phyloP scores from a whole-genome alignment of 352 stramenopile genomes.

The Phytopythium mirpurense region DNA sequence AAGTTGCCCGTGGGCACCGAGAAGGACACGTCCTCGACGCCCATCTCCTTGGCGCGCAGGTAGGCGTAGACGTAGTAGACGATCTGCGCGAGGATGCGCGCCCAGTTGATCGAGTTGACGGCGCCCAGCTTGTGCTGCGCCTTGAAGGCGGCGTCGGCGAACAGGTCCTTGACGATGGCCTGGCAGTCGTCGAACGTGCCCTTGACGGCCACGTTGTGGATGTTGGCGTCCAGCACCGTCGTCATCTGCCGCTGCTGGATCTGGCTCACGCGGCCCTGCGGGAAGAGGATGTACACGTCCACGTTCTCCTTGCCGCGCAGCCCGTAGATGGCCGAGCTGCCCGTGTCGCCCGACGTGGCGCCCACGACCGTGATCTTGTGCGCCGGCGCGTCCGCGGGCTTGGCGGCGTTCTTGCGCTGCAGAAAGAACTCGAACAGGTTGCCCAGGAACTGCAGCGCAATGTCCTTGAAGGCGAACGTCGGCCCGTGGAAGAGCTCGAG shows the following conservation, averaged over 20 bases:
- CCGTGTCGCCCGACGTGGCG: constrained; percentile 98
- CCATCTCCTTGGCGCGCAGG: constrained; percentile 80
- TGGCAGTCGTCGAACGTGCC: constrained; percentile 99
- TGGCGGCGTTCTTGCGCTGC: constrained; percentile 80
- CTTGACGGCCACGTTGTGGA: constrained; percentile 94
- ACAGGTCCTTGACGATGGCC: constrained; percentile 98
- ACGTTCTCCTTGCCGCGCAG: constrained; percentile 96
- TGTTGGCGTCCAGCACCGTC: constrained; percentile 96
- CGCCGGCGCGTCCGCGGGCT: constrained; percentile 31
- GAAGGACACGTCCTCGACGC: constrained; percentile 84
- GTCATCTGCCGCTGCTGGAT: constrained; percentile 99
- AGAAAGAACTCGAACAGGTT: constrained; percentile 99
- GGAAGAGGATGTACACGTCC: constrained; percentile 98
- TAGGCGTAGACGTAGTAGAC: constrained; percentile 99
- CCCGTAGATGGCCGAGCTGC: constrained; percentile 97
- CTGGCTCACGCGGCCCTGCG: constrained; percentile 92
- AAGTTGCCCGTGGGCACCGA: constrained; percentile 99
- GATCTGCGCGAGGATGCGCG: constrained; percentile 98
- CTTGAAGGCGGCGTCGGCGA: constrained; percentile 93
- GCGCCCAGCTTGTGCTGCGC: constrained; percentile 92
- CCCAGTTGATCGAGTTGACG: constrained; percentile 99
- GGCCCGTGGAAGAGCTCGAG: constrained; percentile 99
- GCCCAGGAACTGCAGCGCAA: constrained; percentile 98
- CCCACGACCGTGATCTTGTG: constrained; percentile 95
- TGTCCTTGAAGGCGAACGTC: constrained; percentile 99